Conservation (phyloP, 139 green algal species). For the Micractinium conductrix region DNA sequence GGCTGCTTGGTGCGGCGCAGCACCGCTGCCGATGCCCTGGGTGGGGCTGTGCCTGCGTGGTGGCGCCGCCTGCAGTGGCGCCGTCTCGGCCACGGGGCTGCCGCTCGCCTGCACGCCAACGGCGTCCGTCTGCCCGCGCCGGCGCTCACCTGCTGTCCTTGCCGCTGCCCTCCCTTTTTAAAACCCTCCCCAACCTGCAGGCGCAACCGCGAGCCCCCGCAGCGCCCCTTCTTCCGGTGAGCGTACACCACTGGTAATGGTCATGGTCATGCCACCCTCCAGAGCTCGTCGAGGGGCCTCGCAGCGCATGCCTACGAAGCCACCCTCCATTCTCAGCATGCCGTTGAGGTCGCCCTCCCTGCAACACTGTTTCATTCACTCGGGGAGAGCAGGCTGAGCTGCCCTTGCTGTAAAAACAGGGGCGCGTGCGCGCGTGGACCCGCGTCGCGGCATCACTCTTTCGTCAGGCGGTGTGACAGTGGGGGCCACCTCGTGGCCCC, state of each 20-base stretch:
- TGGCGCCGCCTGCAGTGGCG: no score
- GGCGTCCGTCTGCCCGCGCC: no score
- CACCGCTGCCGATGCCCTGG: no score
- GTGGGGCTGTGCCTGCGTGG: no score
- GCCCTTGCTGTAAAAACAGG: neutral
- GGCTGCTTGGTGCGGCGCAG: neutral
- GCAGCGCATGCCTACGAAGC: neutral
- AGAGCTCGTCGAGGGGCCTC: neutral
- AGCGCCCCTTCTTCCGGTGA: slow-evolving; percentile 20
- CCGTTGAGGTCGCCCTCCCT: no score
- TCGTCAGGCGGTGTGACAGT: no score
- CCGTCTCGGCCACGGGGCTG: no score
- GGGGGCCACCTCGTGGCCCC: no score
- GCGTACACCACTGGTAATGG: neutral
- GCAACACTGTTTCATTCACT: no score
- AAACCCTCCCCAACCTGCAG: neutral
- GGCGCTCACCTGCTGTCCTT: neutral
- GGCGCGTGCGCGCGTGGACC: neutral
- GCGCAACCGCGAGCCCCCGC: slow-evolving; percentile 19
- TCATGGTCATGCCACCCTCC: neutral
- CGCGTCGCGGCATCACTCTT: neutral
- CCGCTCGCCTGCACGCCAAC: no score
- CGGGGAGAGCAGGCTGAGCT: no score
- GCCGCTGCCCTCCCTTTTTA: neutral
- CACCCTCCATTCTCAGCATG: no score